Base-by-base conservation (phyloP, 2,329 filamentous ascomycete species). In the Coniochaeta prunicola region DNA sequence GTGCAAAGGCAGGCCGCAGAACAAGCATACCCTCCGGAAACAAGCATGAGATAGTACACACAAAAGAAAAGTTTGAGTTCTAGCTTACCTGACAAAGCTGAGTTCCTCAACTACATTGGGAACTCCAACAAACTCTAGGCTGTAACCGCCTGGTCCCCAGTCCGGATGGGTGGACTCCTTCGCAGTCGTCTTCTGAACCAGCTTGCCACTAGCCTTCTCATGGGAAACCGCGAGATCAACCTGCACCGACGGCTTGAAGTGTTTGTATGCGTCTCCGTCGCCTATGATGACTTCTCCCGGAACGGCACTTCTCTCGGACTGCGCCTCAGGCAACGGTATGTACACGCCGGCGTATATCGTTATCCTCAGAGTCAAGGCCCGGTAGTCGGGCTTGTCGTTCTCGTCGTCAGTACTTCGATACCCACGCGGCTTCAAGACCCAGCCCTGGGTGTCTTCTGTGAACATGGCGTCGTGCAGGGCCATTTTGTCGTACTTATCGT, bases 391-490 rank as follows among this genome's bases (percentile, higher is more conserved):
- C 73, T 48, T 76, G 74, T 58, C 82, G 56, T 4, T 62, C 74
- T 1, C 76, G n/a, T 58, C 59, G 60, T 77, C 73, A 19, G 73
- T 69, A 63, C 77, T 78, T 60, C 85, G 87, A 70, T 92, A 94
- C 17, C 88, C 88, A 33, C 80, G 71, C 0, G 92, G 92, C 73
- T 97, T 97, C 61, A 94, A 79, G 2, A 92, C 85, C 90, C 91
- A 97, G 42, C 93, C 92, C 45, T 83, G 77, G 56, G 90, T 88
- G 10, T 86, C 90, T 10, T 86, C 90, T 36, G 91, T 90, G 71
- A 97, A 99, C 94, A 99, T 97, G 69, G 90, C 94, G 67, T 96
- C 89, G 69, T 97, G 97, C 69, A 99, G 84, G 79, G 97, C 96
- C 84, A 97, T 96, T 48, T 91, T 90, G 59, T 94, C 85, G 24